Evolutionary conservation across 345 rosid genomes (phyloP).

Genomic region (Populus tremula): DNA sequence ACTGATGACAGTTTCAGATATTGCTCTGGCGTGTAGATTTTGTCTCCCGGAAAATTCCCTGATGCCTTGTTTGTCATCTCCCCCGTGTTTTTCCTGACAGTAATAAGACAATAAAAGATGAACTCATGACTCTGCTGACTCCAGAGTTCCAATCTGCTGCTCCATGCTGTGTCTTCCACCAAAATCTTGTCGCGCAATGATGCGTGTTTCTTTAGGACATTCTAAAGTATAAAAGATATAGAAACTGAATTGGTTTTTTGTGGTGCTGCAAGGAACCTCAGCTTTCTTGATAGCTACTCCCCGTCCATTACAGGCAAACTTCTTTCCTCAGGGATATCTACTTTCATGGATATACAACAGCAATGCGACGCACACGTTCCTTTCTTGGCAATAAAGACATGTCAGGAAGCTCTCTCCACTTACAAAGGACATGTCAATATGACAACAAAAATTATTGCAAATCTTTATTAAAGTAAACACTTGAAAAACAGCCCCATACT

Average conservation of each 20-base stretch:
- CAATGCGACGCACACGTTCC: not conserved
- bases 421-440: not conserved
- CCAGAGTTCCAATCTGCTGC: not conserved
- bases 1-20: too few species aligned
- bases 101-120: not conserved
- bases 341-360: too few species aligned
- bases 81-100: not conserved
- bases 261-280: too few species aligned
- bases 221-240: not conserved
- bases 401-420: not conserved
- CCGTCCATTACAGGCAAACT: too few species aligned
- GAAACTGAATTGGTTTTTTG: too few species aligned
- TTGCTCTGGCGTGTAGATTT: not conserved
- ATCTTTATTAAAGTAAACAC: too few species aligned
- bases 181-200: not conserved
- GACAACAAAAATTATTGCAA: not conserved
- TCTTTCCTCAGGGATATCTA: not conserved
- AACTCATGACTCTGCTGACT: not conserved
- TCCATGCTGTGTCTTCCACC: not conserved
- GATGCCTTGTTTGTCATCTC: not conserved
- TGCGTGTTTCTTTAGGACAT: not conserved
- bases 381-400: not conserved
- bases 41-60: not conserved
- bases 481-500: not conserved
- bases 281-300: too few species aligned